Percentiles rank a stretch among this genome's conserved stretches.
phyloP scores from a whole-genome alignment of 176 grass and related monocot genomes.

The Tillandsia leiboldiana region DNA sequence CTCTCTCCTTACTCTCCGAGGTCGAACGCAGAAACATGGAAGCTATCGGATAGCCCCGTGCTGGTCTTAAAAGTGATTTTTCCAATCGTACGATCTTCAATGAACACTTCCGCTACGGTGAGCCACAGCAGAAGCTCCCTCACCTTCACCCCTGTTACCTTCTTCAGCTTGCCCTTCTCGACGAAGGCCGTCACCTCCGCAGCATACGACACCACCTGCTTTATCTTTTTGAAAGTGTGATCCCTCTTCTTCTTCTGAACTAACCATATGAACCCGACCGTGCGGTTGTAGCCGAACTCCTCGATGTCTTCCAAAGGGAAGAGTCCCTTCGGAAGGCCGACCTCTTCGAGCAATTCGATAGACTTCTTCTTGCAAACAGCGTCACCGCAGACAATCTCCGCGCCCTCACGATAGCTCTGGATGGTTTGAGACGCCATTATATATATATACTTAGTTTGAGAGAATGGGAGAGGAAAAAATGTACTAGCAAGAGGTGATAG shows the following conservation, averaged over 20 bases:
- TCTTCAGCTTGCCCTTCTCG: neutral
- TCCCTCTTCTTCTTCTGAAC: conserved; percentile 17
- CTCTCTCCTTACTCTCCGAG: neutral
- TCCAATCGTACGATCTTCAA: neutral
- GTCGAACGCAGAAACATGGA: neutral
- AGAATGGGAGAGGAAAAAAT: neutral
- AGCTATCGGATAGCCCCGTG: conserved; percentile 1
- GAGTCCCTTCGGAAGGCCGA: too few relatives aligned
- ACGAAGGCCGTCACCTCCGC: too few relatives aligned
- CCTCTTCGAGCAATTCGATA: conserved; percentile 6
- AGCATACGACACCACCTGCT: neutral
- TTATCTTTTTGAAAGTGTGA: conserved; percentile 35
- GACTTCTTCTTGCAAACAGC: conserved; percentile 7
- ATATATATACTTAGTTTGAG: neutral
- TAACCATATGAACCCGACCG: too few relatives aligned
- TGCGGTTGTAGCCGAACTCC: too few relatives aligned
- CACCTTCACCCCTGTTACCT: conserved; percentile 5
- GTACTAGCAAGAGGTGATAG: neutral
- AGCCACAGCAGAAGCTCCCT: conserved; percentile 35
- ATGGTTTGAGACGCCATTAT: conserved; percentile 11
- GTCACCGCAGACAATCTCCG: neutral
- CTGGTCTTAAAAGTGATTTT: too few relatives aligned
- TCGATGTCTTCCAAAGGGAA: too few relatives aligned
- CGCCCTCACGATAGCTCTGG: neutral
- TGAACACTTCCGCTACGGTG: conserved; percentile 14